A percentile compares a stretch with the other conserved stretches of the same genome.
phyloP scores from a whole-genome alignment of 2,329 filamentous ascomycete species.

The Fusarium tjaetaba region DNA sequence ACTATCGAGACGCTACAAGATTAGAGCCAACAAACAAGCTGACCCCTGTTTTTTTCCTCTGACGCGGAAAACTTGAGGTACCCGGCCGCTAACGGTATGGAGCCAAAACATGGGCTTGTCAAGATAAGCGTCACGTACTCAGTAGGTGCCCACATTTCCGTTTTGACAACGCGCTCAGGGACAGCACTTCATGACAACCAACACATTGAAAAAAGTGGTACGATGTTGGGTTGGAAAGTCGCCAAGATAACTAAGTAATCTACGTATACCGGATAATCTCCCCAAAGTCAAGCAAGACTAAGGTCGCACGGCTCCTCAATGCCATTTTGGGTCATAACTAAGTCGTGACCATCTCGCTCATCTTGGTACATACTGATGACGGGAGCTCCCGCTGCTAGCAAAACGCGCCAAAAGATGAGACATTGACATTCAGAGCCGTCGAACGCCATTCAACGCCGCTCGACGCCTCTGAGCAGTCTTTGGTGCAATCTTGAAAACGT shows the following conservation, averaged over 20 bases:
- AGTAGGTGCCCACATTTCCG: not conserved
- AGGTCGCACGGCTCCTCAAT: rapidly evolving
- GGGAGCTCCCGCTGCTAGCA: not conserved
- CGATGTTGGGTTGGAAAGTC: not conserved
- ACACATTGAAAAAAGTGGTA: not conserved
- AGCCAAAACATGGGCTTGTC: rapidly evolving
- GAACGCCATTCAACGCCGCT: no score
- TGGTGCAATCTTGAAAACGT: no score
- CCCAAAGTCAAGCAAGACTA: rapidly evolving
- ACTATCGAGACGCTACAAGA: not conserved
- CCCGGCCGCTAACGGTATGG: not conserved
- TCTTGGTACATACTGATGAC: not conserved
- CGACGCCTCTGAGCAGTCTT: no score
- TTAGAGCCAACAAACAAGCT: not conserved
- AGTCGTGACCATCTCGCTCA: not conserved
- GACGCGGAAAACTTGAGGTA: not conserved
- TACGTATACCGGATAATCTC: not conserved
- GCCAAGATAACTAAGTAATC: rapidly evolving
- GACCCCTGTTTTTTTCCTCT: not conserved
- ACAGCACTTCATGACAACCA: not conserved
- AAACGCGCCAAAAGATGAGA: no score
- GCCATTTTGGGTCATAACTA: rapidly evolving
- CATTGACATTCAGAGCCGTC: no score
- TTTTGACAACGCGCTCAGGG: not conserved
- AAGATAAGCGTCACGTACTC: not conserved